These are phyloP conservation scores for Fusarium paranaense DNA, from an alignment of 2,329 filamentous ascomycete genomes.

Conservation along the genomic window DNA sequence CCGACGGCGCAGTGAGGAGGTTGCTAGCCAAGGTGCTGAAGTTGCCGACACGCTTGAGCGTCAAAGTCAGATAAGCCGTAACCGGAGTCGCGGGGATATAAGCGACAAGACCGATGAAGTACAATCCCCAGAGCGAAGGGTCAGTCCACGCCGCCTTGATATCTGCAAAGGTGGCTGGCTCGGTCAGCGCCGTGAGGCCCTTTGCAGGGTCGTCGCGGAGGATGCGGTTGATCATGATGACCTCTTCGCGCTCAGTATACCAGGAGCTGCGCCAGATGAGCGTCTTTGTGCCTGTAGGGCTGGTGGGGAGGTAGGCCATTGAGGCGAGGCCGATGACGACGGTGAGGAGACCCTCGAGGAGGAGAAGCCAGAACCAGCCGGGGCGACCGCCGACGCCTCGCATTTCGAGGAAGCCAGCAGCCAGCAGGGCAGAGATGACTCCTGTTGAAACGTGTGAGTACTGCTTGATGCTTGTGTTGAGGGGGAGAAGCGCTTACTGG, in stretches of 20 bases:
- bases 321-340: slow-evolving; percentile 65
- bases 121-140: slow-evolving; percentile 62
- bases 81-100: slow-evolving; percentile 63
- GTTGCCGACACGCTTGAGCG: slow-evolving; percentile 63
- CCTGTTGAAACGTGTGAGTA: slow-evolving; percentile 49
- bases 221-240: slow-evolving; percentile 75
- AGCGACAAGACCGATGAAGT: slow-evolving; percentile 60
- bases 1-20: slow-evolving; percentile 71
- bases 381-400: slow-evolving; percentile 58
- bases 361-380: slow-evolving; percentile 68
- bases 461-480: slow-evolving; percentile 42
- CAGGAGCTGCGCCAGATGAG: slow-evolving; percentile 71
- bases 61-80: slow-evolving; percentile 65
- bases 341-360: slow-evolving; percentile 58
- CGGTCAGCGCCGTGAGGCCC: slow-evolving; percentile 59
- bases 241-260: slow-evolving; percentile 75
- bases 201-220: slow-evolving; percentile 67
- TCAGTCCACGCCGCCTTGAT: slow-evolving; percentile 59
- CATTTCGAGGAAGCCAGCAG: slow-evolving; percentile 61
- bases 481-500: slow-evolving; percentile 37
- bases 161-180: slow-evolving; percentile 56
- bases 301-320: slow-evolving; percentile 70
- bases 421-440: slow-evolving; percentile 61
- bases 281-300: slow-evolving; percentile 73
- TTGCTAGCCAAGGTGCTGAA: slow-evolving; percentile 71